Evolutionary conservation across 2,329 filamentous ascomycete species (phyloP), one percentile per base, ranked within the genome.

Genomic region (Xylaria sp.): DNA sequence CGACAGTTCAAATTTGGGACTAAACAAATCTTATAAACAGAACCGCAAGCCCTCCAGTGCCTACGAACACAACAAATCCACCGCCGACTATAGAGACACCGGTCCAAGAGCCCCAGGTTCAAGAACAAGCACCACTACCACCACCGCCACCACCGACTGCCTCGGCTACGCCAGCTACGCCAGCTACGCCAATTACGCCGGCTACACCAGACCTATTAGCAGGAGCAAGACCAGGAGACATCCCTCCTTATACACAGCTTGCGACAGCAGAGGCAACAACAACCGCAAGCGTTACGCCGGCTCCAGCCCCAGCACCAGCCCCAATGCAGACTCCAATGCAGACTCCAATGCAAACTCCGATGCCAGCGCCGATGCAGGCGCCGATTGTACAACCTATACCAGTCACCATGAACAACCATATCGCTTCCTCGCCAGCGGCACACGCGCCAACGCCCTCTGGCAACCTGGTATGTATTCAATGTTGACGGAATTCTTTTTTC

Each of bases 391-490:
- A 68, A 61, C 61, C 61, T 3, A 61, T 66, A 17, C 64, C 64
- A 19, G 61, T 63, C 17, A 32, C 42, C 12, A 68, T 68, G 57
- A 69, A 69, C 48, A 64, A 64, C 19, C 70, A 72, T 48, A 66
- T 72, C 4, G 71, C 70, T 42, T 74, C 74, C 8, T 78, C 76
- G n/a, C 76, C 76, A 24, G 76, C 76, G 24, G 76, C 76, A 42
- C 75, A 76, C 65, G 75, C 75, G 59, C 74, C 76, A 12, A 77
- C 71, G 7, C 65, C 76, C 2, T 78, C 76, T 14, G 76, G 76
- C 24, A 76, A 74, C 56, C 56, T 78, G 73, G 76, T 78, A 74
- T 69, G 76, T 75, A 21, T 48, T 9, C 5, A n/a, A n/a, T 27
- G 6, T 56, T 58, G 39, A 21, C 5, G 6, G 34, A 34, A 27